phyloP scores from a whole-genome alignment of 2,329 filamentous ascomycete genomes.

The Trichoderma arundinaceum region DNA sequence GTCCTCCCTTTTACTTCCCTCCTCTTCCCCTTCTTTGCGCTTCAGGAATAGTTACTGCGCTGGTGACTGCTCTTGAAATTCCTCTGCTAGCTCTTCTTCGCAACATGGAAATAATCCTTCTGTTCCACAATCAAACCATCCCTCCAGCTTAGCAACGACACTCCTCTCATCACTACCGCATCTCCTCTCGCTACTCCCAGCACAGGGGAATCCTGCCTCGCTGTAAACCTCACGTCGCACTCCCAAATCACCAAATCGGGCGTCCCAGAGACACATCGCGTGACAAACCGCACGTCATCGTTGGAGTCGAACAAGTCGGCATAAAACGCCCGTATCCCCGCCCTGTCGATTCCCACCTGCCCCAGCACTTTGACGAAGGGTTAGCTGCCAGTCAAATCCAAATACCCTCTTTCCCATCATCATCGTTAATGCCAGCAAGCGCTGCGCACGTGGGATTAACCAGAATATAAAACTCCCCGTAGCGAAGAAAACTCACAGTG shows the following conservation, averaged over 20 bases:
- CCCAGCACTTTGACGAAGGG: constrained; percentile 6
- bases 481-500: constrained; percentile 8
- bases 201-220: neutral
- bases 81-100: neutral
- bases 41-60: too few relatives aligned
- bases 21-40: too few relatives aligned
- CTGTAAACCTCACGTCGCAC: constrained; percentile 15
- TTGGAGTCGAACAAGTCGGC: constrained; percentile 15
- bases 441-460: too few relatives aligned
- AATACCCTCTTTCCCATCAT: neutral
- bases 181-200: constrained; percentile 18
- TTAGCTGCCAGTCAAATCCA: neutral
- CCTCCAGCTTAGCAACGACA: constrained; percentile 24
- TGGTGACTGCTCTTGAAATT: too few relatives aligned
- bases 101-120: constrained; percentile 27
- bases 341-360: constrained; percentile 4
- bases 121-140: constrained; percentile 25
- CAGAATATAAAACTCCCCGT: neutral
- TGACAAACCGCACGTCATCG: constrained; percentile 10
- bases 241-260: constrained; percentile 21
- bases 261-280: constrained; percentile 16
- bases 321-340: constrained; percentile 14
- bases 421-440: too few relatives aligned
- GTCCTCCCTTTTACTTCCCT: too few relatives aligned
- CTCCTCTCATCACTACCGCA: constrained; percentile 15